Conservation (phyloP, 2,329 filamentous ascomycete species). For the Colletotrichum australisinense region DNA sequence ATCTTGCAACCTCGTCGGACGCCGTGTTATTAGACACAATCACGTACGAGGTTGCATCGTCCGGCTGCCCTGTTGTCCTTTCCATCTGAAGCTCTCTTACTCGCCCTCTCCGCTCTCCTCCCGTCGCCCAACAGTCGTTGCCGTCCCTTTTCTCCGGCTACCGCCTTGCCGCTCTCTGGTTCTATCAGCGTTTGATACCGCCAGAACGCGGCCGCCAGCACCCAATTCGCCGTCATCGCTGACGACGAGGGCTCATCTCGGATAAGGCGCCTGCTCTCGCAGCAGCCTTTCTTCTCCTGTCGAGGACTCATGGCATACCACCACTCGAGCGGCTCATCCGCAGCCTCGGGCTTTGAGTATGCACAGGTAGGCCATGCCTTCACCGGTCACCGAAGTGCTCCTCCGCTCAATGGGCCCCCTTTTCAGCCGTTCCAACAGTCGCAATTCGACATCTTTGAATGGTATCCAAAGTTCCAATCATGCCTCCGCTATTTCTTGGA, state of each 20-base stretch:
- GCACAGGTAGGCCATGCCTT: slow-evolving; percentile 35
- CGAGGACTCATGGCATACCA: slow-evolving; percentile 32
- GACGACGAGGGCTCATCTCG: not conserved
- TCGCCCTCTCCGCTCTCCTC: not conserved
- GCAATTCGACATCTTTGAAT: slow-evolving; percentile 86
- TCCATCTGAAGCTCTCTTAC: not conserved
- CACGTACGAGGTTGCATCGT: slow-evolving; percentile 11
- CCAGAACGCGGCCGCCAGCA: not conserved
- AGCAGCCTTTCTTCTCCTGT: not conserved
- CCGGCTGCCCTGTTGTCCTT: slow-evolving; percentile 4
- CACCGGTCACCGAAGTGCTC: slow-evolving; percentile 6
- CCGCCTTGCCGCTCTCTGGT: not conserved
- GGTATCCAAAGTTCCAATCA: slow-evolving; percentile 91
- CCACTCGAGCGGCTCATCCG: slow-evolving; percentile 31
- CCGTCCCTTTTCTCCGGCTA: not conserved
- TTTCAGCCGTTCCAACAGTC: slow-evolving; percentile 58
- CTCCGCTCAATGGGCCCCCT: slow-evolving; percentile 28
- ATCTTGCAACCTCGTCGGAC: slow-evolving; percentile 13
- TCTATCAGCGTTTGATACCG: not conserved
- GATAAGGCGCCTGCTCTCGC: not conserved
- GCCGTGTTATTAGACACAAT: slow-evolving; percentile 35
- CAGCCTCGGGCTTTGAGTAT: slow-evolving; percentile 34
- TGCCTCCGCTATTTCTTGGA: slow-evolving; percentile 94
- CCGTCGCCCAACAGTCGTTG: not conserved
- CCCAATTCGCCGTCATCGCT: not conserved